Evolutionary conservation across 371 early-diverging fungal species (phyloP), one percentile per base, ranked within the genome.

Genomic region (Mortierella sp.): DNA sequence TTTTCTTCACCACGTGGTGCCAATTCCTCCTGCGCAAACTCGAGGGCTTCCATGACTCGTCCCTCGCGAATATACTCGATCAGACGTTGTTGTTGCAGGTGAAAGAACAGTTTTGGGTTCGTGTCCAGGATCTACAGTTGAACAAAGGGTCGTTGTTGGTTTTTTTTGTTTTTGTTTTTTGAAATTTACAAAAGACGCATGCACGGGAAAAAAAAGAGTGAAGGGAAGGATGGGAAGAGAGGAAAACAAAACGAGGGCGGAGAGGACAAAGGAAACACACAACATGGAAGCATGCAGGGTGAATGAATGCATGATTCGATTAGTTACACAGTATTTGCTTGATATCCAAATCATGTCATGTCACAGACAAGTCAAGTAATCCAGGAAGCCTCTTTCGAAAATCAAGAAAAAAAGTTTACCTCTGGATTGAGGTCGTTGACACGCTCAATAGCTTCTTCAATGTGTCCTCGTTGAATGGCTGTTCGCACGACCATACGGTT

Each of bases 381-480:
- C 48, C 3, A 44, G 42, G 14, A 52, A n/a, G 34, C 50, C 74
- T 34, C 47, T 31, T 9, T 21, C 21, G 2, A 24, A 31, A 60
- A 57, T 0, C 28, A 60, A 60, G 31, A 26, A 63, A 45, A 13
- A 31, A n/a, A 57, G 14, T 38, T 84, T 90, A 97, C 97, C 92
- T 98, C 98, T 16, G 99, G 99, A 84, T 99, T 97, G 78, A 98
- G 91, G 83, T 99, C 99, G 82, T 99, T 99, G 5, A 98, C 97
- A 19, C 95, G 89, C 77, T 96, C 97, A 77, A 98, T 98, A 16
- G 99, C 98, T n/a, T 94, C 94, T 54, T 97, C 96, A 57, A 99
- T 94, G 73, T 97, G 91, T 13, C 98, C 99, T 5, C 91, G 92
- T 79, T 98, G 98, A 65, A 99, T 92, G 14, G 98, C 96, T 78